A percentile compares a stretch with the other conserved stretches of the same genome.
Evolutionary conservation across 2,329 filamentous ascomycete genomes (phyloP).

Genomic region (Botryotinia calthae): DNA sequence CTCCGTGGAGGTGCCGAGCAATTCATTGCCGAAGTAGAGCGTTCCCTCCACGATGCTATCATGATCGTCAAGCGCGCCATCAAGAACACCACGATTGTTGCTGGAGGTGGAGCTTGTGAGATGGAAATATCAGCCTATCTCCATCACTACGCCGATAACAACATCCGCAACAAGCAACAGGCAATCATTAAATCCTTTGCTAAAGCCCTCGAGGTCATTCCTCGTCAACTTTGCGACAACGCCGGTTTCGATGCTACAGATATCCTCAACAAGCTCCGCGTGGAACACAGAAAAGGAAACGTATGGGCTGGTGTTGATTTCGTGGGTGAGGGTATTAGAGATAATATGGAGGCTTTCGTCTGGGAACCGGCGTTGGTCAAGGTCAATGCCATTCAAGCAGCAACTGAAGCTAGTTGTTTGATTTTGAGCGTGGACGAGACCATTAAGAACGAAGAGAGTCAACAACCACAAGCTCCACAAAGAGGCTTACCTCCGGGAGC

Average conservation of each 20-base stretch:
- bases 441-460: slow-evolving; percentile 95
- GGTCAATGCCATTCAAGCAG: slow-evolving; percentile 94
- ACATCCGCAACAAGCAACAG: slow-evolving; percentile 93
- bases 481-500: slow-evolving; percentile 74
- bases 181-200: slow-evolving; percentile 97
- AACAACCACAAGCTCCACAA: slow-evolving; percentile 75
- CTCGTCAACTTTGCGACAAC: slow-evolving; percentile 96
- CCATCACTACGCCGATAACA: slow-evolving; percentile 87
- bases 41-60: slow-evolving; percentile 96
- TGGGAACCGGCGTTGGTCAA: slow-evolving; percentile 98
- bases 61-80: slow-evolving; percentile 99
- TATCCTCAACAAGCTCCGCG: slow-evolving; percentile 91
- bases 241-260: slow-evolving; percentile 98
- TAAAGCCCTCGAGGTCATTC: slow-evolving; percentile 94
- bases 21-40: slow-evolving; percentile 98
- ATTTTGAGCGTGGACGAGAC: slow-evolving; percentile 98
- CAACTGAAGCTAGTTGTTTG: slow-evolving; percentile 90
- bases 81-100: slow-evolving; percentile 91
- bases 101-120: slow-evolving; percentile 89
- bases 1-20: slow-evolving; percentile 96
- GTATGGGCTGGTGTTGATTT: slow-evolving; percentile 98
- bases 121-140: slow-evolving; percentile 97
- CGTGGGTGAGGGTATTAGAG: slow-evolving; percentile 80
- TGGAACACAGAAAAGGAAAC: slow-evolving; percentile 91
- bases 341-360: slow-evolving; percentile 94